A percentile compares a stretch with the other conserved stretches of the same genome.
Conservation (phyloP, 1,139 yeast genomes). For the Debaryomyces singareniensis region DNA sequence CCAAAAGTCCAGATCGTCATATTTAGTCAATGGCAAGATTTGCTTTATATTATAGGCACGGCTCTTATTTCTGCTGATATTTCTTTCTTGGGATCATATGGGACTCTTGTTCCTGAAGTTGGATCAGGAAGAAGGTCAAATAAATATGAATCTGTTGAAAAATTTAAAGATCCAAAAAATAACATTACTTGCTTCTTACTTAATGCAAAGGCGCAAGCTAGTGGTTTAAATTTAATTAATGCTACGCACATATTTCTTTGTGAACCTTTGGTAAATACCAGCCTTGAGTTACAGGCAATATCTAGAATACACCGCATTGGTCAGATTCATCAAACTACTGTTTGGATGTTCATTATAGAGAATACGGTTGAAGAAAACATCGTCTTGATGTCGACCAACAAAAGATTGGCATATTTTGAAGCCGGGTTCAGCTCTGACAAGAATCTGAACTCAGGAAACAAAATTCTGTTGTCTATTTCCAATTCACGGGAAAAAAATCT, state of each 20-base stretch:
- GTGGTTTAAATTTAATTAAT: constrained; percentile 84
- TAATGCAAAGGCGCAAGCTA: constrained; percentile 80
- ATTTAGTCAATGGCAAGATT: constrained; percentile 83
- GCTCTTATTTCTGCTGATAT: constrained; percentile 62
- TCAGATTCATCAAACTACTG: constrained; percentile 70
- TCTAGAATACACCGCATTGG: constrained; percentile 92
- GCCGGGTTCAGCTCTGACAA: constrained; percentile 2
- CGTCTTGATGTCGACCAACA: constrained; percentile 49
- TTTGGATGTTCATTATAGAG: constrained; percentile 84
- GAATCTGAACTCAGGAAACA: constrained; percentile 1
- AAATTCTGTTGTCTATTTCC: constrained; percentile 2
- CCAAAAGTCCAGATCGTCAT: constrained; percentile 72
- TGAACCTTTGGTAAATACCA: constrained; percentile 87
- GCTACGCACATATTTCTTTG: constrained; percentile 87
- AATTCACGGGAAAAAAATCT: constrained; percentile 17
- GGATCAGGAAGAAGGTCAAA: constrained; percentile 23
- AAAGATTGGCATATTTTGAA: constrained; percentile 35
- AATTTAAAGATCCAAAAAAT: constrained; percentile 54
- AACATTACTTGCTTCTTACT: constrained; percentile 74
- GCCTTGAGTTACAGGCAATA: constrained; percentile 85
- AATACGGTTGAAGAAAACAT: constrained; percentile 90
- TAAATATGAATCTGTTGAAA: constrained; percentile 44
- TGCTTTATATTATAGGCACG: constrained; percentile 58
- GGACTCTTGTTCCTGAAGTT: constrained; percentile 29
- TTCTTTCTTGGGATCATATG: constrained; percentile 38